These are phyloP conservation scores for Tuber melanosporum DNA, from an alignment of 495 filamentous ascomycete species.

Conservation along the genomic window DNA sequence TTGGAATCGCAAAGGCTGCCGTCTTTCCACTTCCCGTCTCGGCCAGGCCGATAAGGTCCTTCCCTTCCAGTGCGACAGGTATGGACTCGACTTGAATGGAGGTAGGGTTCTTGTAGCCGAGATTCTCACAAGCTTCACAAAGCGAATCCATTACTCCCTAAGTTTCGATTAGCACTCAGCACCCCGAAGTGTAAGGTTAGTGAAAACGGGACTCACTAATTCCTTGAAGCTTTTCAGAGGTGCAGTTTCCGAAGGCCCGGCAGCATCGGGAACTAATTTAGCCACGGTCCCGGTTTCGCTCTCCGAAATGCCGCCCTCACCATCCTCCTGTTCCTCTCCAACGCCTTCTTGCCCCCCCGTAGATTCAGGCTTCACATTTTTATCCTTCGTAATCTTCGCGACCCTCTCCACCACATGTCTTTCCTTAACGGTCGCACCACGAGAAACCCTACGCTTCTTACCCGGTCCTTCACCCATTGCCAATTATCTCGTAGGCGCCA, in stretches of 20 bases:
- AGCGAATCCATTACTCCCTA: constrained; percentile 76
- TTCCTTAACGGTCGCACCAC: constrained; percentile 6
- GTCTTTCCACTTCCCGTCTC: constrained; percentile 95
- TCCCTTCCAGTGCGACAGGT: constrained; percentile 69
- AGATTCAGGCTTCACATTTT: not conserved
- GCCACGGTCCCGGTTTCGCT: not conserved
- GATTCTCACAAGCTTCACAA: constrained; percentile 71
- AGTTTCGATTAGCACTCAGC: constrained; percentile 8
- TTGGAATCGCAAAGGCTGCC: constrained; percentile 82
- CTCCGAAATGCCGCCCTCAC: not conserved
- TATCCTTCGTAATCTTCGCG: constrained; percentile 6
- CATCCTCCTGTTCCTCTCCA: constrained; percentile 7
- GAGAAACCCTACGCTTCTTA: constrained; percentile 28
- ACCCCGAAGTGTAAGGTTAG: not conserved
- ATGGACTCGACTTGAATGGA: constrained; percentile 72
- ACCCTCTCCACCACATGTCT: not conserved
- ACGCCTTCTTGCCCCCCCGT: constrained; percentile 8
- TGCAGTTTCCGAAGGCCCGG: constrained; percentile 12
- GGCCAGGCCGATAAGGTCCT: constrained; percentile 86
- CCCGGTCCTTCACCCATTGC: constrained; percentile 24
- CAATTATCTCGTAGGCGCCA: not conserved
- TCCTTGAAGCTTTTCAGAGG: constrained; percentile 68
- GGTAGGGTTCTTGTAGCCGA: constrained; percentile 79
- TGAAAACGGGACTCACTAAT: constrained; percentile 46
- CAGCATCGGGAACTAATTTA: constrained; percentile 6